Evolutionary conservation across 2,329 filamentous ascomycete species (phyloP).

Genomic region (Berkeleyomyces basicola): DNA sequence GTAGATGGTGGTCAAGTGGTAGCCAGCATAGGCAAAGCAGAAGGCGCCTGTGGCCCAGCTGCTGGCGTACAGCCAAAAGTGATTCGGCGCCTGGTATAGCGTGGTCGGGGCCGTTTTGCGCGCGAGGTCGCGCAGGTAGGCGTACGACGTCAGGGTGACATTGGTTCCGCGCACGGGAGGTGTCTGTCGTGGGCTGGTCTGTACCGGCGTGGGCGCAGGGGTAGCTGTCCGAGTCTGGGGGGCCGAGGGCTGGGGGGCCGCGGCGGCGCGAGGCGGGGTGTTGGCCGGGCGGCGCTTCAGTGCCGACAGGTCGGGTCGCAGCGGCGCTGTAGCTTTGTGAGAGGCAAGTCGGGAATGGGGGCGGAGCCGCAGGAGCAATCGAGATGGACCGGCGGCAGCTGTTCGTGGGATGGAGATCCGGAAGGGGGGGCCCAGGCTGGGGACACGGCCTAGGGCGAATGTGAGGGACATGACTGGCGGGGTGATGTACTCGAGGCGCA

Average conservation of each 20-base stretch:
- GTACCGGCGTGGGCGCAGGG: not conserved
- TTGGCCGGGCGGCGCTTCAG: constrained; percentile 7
- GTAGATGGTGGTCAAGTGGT: constrained; percentile 34
- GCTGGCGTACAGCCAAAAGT: constrained; percentile 44
- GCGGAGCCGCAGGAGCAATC: not conserved
- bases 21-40: constrained; percentile 33
- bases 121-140: constrained; percentile 39
- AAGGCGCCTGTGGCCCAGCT: constrained; percentile 39
- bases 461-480: constrained; percentile 5
- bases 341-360: not conserved
- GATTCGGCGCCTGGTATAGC: constrained; percentile 48
- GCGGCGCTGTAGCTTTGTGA: constrained; percentile 5
- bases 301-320: constrained; percentile 9
- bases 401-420: not conserved
- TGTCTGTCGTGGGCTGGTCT: constrained; percentile 3
- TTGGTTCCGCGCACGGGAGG: constrained; percentile 13
- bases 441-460: not conserved
- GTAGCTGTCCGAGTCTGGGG: not conserved
- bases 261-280: not conserved
- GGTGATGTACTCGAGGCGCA: not conserved
- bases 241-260: constrained; percentile 6
- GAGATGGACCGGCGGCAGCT: not conserved
- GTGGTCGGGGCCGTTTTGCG: constrained; percentile 37
- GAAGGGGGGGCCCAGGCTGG: not conserved
- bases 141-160: constrained; percentile 19